phyloP scores from a whole-genome alignment of 331 rosid genomes.

The Quercus tomentella region DNA sequence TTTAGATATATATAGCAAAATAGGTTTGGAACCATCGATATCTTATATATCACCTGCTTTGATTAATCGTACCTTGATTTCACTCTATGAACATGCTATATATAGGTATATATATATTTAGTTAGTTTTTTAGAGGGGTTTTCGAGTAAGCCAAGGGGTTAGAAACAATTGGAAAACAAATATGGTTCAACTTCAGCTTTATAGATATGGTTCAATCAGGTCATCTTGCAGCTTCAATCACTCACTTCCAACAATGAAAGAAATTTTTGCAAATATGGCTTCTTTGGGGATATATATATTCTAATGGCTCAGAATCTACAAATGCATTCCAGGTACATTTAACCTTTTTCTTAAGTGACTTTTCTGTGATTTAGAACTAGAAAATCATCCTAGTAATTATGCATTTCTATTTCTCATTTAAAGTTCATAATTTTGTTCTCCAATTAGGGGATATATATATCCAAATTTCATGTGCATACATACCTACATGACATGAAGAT shows the following conservation, averaged over 20 bases:
- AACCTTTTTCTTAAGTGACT: not conserved
- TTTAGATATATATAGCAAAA: not conserved
- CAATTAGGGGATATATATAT: not conserved
- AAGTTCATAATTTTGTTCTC: not conserved
- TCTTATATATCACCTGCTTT: not conserved
- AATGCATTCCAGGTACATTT: not conserved
- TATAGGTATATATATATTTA: not conserved
- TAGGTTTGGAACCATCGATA: no score
- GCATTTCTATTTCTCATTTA: not conserved
- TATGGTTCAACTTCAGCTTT: not conserved
- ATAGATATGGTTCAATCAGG: constrained; percentile 46
- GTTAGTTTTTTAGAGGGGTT: not conserved
- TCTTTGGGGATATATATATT: not conserved
- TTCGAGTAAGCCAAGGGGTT: not conserved
- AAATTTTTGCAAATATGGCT: not conserved
- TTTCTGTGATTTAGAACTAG: not conserved
- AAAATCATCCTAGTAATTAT: not conserved
- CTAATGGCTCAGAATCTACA: not conserved
- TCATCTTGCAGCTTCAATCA: constrained; percentile 96
- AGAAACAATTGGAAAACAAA: not conserved
- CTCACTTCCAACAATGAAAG: constrained; percentile 60
- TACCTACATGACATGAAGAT: not conserved
- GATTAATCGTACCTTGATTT: not conserved
- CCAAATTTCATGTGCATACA: not conserved
- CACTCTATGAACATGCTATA: not conserved